Conservation (phyloP, 202 grass and related monocot genomes). For the Panicum virgatum region DNA sequence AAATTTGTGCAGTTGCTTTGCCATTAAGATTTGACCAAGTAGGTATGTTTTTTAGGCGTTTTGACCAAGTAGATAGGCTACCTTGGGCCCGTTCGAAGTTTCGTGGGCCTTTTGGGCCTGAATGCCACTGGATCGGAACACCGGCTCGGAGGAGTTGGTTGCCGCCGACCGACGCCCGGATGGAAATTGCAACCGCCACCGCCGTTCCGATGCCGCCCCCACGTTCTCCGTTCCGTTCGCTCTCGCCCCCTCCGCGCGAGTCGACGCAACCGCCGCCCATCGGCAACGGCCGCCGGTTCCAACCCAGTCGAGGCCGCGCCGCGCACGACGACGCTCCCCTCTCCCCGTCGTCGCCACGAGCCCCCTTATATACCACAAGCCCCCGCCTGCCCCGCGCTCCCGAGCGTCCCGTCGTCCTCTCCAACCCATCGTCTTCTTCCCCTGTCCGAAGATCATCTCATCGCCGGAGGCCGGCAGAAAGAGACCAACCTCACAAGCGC, state of each 20-base stretch:
- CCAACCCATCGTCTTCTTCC: neutral
- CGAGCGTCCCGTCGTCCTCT: neutral
- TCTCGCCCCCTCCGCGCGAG: neutral
- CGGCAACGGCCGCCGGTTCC: too few species aligned
- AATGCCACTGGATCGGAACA: neutral
- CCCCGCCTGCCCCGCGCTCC: too few species aligned
- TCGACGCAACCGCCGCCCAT: too few species aligned
- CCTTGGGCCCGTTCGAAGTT: too few species aligned
- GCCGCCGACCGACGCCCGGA: too few species aligned
- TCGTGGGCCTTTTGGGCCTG: neutral
- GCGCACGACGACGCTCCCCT: too few species aligned
- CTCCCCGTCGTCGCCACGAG: neutral
- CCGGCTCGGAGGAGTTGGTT: rapidly evolving
- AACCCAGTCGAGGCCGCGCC: too few species aligned
- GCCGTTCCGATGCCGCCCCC: neutral
- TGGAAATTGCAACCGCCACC: neutral
- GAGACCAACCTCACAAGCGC: too few species aligned
- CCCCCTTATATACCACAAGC: neutral
- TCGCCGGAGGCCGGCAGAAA: too few species aligned
- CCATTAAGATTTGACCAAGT: too few species aligned
- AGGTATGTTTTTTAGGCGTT: too few species aligned
- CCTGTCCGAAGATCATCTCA: neutral
- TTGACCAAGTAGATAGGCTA: too few species aligned
- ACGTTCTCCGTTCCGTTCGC: conserved; percentile 34
- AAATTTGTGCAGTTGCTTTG: neutral